A percentile compares a stretch with the other conserved stretches of the same genome.
These are phyloP conservation scores for Wickerhamiella kurtzmanii DNA, from an alignment of 805 yeast species.

Conservation along the genomic window DNA sequence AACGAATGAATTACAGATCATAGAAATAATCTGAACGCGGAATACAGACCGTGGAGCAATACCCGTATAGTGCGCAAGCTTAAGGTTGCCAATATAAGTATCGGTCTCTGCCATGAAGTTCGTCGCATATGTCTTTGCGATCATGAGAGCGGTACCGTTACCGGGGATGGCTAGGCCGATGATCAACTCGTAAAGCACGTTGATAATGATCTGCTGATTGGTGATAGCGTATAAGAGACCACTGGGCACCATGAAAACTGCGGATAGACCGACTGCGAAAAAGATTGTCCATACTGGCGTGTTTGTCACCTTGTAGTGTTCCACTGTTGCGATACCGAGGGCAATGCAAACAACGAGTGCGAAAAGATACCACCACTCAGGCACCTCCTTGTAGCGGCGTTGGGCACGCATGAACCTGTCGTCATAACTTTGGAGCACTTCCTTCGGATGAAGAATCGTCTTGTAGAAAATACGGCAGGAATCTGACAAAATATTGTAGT, in stretches of 20 bases:
- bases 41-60: constrained; percentile 48
- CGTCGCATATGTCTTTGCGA: constrained; percentile 39
- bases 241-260: constrained; percentile 38
- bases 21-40: constrained; percentile 31
- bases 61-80: constrained; percentile 44
- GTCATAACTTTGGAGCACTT: constrained; percentile 25
- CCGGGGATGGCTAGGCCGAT: constrained; percentile 45
- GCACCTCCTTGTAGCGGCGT: constrained; percentile 45
- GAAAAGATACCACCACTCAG: constrained; percentile 39
- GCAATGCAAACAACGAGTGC: constrained; percentile 33
- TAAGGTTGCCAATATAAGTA: constrained; percentile 40
- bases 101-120: constrained; percentile 54
- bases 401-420: constrained; percentile 50
- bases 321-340: constrained; percentile 35
- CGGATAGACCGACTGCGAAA: constrained; percentile 39
- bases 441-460: constrained; percentile 10
- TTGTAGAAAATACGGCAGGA: constrained; percentile 1
- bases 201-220: constrained; percentile 35
- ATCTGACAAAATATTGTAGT: constrained; percentile 10
- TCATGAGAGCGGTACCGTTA: constrained; percentile 37
- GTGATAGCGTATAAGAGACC: constrained; percentile 37
- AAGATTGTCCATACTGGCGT: constrained; percentile 52
- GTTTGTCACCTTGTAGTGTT: constrained; percentile 25
- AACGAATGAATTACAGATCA: constrained; percentile 19
- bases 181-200: constrained; percentile 37